Evolutionary conservation across 805 yeast genomes (phyloP), one percentile per base, ranked within the genome.

Genomic region (Myxozyma nipponensis): DNA sequence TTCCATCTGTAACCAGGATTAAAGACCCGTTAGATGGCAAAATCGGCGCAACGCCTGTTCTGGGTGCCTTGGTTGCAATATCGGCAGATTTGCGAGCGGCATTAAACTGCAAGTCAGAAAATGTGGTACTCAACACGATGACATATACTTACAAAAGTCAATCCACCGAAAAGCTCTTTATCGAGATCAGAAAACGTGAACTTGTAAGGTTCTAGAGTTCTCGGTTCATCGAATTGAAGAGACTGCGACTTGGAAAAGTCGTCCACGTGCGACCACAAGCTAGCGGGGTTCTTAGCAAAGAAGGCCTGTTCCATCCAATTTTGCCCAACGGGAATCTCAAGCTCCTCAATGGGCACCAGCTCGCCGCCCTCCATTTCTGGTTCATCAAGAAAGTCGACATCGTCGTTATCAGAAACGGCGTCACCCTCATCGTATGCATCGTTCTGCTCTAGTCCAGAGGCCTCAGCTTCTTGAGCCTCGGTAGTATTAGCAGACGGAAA

Each of bases 151-250:
- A 52, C 57, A 42, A 45, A 46, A 21, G 25, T 42, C 10, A 44
- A 47, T 19, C 51, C 77, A 10, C 77, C 72, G 63, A 78, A 79
- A 40, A 81, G 64, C 4, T 76, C 54, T 7, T 70, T 72, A 64
- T 74, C 82, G 23, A 78, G 69, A n/a, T 70, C 70, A 22, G 69
- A 69, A 46, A 57, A 68, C 3, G 66, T 66, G 32, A 51, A 62
- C 56, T 18, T 32, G 48, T 54, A 61, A 52, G 46, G 50, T 3
- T 47, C 53, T 5, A 42, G 28, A 13, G 41, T 41, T 19, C 32
- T 34, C 4, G 47, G 19, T 7, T 24, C 25, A 35, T 42, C 38
- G 3, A 42, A 19, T 24, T 24, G 43, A 15, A 30, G 46, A 30
- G 39, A 17, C 32, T 38, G 23, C 17, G 22, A 44, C 25, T 40